Evolutionary conservation across 352 stramenopile genomes (phyloP).

Genomic region (Peronospora belbahrii): DNA sequence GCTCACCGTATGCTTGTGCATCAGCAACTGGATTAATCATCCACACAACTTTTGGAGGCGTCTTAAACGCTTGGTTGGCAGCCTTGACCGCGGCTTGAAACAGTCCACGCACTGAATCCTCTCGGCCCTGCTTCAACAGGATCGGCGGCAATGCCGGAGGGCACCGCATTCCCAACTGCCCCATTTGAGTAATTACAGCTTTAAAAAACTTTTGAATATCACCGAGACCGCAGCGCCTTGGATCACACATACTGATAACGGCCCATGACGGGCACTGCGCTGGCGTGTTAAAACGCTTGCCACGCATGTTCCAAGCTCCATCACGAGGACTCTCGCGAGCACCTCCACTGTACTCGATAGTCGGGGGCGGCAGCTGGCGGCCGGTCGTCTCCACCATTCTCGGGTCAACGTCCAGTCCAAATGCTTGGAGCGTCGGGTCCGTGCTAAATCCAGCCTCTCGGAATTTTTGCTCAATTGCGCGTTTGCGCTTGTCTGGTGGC

Average conservation of each 20-base stretch:
- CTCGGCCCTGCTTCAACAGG: slow-evolving; percentile 28
- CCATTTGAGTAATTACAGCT: slow-evolving; percentile 44
- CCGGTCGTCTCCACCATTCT: slow-evolving; percentile 48
- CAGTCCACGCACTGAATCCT: slow-evolving; percentile 26
- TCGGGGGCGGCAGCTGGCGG: slow-evolving; percentile 38
- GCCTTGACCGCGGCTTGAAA: slow-evolving; percentile 36
- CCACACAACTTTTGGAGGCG: slow-evolving; percentile 43
- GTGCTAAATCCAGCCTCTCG: slow-evolving; percentile 44
- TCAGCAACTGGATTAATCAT: slow-evolving; percentile 47
- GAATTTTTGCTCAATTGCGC: slow-evolving; percentile 52
- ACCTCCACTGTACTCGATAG: slow-evolving; percentile 43
- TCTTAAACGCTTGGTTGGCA: slow-evolving; percentile 24
- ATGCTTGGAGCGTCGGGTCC: slow-evolving; percentile 45
- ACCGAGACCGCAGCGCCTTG: slow-evolving; percentile 20
- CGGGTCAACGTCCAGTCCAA: slow-evolving; percentile 45
- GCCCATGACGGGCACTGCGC: slow-evolving; percentile 38
- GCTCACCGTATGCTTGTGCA: slow-evolving; percentile 43
- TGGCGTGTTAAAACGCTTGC: slow-evolving; percentile 43
- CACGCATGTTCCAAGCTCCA: slow-evolving; percentile 67
- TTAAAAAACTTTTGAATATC: slow-evolving; percentile 53
- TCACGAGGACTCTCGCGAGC: slow-evolving; percentile 37
- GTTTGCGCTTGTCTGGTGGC: slow-evolving; percentile 47
- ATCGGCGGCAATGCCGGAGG: slow-evolving; percentile 33
- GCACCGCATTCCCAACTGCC: slow-evolving; percentile 45
- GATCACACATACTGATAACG: slow-evolving; percentile 48